Evolutionary conservation across 2,329 filamentous ascomycete genomes (phyloP).

Genomic region (Apiospora kogelbergensis): DNA sequence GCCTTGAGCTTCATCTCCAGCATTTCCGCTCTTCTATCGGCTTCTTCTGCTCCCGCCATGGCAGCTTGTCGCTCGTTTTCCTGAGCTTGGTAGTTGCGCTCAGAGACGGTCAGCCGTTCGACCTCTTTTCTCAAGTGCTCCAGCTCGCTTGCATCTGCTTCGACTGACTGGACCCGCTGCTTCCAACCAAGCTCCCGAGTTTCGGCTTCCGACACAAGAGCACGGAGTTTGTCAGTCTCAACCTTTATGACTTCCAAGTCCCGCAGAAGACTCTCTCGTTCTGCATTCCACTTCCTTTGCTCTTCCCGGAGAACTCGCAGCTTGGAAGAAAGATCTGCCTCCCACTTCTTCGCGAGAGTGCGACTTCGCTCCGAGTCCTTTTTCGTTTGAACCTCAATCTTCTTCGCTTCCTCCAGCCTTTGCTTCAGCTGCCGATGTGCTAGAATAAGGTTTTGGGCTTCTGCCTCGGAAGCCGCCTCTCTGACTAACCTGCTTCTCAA

Average conservation of each 20-base stretch:
- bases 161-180: slow-evolving; percentile 63
- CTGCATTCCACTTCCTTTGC: slow-evolving; percentile 61
- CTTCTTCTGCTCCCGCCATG: slow-evolving; percentile 56
- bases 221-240: slow-evolving; percentile 65
- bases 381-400: slow-evolving; percentile 66
- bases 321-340: slow-evolving; percentile 68
- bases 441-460: slow-evolving; percentile 79
- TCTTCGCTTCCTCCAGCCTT: slow-evolving; percentile 71
- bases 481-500: slow-evolving; percentile 72
- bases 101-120: slow-evolving; percentile 56
- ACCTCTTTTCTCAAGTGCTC: slow-evolving; percentile 60
- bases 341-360: slow-evolving; percentile 75
- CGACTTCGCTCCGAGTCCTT: slow-evolving; percentile 73
- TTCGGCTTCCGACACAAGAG: slow-evolving; percentile 67
- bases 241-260: slow-evolving; percentile 58
- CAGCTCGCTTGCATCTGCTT: slow-evolving; percentile 61
- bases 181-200: slow-evolving; percentile 63
- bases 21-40: slow-evolving; percentile 58
- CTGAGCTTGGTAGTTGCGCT: slow-evolving; percentile 63
- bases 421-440: slow-evolving; percentile 72
- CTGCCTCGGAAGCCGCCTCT: slow-evolving; percentile 76
- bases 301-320: slow-evolving; percentile 67
- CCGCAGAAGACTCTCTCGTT: slow-evolving; percentile 55
- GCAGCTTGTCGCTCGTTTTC: slow-evolving; percentile 60
- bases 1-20: slow-evolving; percentile 58